Percentiles rank a stretch among this genome's conserved stretches.
Evolutionary conservation across 148 eudicot genomes (phyloP).

Genomic region (Vaccinium macrocarpon): DNA sequence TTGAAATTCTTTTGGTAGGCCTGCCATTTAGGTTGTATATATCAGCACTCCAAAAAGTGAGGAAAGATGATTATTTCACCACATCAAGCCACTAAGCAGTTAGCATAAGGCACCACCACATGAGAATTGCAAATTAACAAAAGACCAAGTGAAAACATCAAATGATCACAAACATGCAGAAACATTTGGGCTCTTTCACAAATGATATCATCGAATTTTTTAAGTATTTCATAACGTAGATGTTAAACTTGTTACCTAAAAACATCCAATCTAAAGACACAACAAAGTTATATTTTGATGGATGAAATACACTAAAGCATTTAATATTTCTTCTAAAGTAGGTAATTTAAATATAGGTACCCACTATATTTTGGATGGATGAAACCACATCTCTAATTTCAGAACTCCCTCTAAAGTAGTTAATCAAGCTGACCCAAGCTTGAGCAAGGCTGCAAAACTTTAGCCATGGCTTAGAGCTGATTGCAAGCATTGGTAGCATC

Average conservation of each 20-base stretch:
- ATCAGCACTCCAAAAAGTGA: neutral
- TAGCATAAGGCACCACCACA: neutral
- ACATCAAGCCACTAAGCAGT: neutral
- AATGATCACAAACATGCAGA: neutral
- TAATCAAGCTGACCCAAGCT: neutral
- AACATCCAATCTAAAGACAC: neutral
- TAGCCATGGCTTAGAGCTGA: slow-evolving; percentile 11
- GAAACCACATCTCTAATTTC: neutral
- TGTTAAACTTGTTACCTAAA: neutral
- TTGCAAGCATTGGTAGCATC: neutral
- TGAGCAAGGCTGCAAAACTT: slow-evolving; percentile 2
- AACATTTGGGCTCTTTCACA: neutral
- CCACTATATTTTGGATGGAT: neutral
- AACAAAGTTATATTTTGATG: neutral
- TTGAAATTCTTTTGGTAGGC: neutral
- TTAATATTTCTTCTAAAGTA: too few species aligned
- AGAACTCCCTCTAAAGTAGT: neutral
- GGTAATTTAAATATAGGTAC: neutral
- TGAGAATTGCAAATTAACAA: neutral
- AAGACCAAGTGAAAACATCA: neutral
- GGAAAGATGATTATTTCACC: neutral
- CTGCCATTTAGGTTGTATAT: neutral
- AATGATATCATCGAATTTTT: neutral
- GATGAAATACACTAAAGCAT: neutral
- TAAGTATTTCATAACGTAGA: neutral